Base-by-base conservation (phyloP, 345 rosid species). In the Syzygium aromaticum region DNA sequence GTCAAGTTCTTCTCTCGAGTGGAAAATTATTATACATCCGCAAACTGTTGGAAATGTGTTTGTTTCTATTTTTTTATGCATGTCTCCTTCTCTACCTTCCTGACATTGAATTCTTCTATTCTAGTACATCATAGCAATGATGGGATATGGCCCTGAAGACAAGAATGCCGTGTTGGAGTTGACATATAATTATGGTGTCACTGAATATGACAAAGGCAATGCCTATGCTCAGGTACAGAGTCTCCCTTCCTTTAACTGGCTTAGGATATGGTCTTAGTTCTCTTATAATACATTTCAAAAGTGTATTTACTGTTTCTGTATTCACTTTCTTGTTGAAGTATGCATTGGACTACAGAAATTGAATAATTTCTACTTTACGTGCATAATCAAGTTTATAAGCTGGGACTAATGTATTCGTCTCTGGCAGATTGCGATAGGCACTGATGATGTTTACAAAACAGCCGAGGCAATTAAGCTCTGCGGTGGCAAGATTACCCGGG, bases 81-180 rank as follows among this genome's bases (percentile, higher is more conserved):
- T 19, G 80, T 73, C 80, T 86, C 52, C 46, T 10, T 80, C 49
- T 49, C 21, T 84, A 14, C 30, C 46, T 38, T 59, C 80, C 13
- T 86, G 86, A 87, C 88, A 87, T 86, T 57, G 25, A 53, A 73
- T 85, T 86, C 87, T 46, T 52, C 17, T 86, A 30, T 54, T 38
- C 23, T 38, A 96, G 99, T 96, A 94, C 90, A 93, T 95, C 19
- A 90, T 93, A 90, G 98, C 99, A 4, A 95, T 95, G 95, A 92
- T 97, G 98, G 99, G 96, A 52, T 97, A 96, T 85, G 99, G 98
- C 86, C 97, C 98, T 89, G 99, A 97, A 94, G 98, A 97, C 86
- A 96, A 94, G 92, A 91, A 19, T 90, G 91, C 93, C 22, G 98
- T 97, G 84, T 90, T 97, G 89, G 98, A 96, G 93, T 92, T 97